phyloP scores from a whole-genome alignment of 306 rosid species.

The Quillaja saponaria region DNA sequence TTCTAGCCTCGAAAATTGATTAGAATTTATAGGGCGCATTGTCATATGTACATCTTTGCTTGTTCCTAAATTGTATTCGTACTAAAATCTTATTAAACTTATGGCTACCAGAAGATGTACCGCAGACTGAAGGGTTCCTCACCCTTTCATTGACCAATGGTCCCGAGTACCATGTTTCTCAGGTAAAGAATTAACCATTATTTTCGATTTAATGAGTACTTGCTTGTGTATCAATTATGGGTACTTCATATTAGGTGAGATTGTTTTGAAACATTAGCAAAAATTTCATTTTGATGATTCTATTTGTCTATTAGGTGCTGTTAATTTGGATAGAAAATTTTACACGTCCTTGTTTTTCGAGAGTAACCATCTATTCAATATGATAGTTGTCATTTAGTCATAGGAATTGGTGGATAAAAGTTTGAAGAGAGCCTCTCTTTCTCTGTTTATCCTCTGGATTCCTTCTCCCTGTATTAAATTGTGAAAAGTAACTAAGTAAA shows the following conservation, averaged over 20 bases:
- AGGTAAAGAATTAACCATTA: conserved; percentile 51
- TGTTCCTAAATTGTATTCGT: neutral
- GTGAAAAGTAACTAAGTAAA: too few species aligned
- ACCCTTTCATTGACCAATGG: conserved; percentile 63
- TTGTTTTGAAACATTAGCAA: conserved; percentile 3
- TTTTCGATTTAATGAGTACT: conserved; percentile 22
- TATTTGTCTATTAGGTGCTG: neutral
- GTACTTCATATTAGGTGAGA: neutral
- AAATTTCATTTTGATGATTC: neutral
- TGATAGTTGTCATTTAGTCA: too few species aligned
- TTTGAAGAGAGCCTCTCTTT: too few species aligned
- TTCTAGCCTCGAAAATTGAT: conserved; percentile 14
- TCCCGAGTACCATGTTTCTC: conserved; percentile 69
- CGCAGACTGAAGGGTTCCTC: conserved; percentile 78
- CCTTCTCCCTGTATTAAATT: too few species aligned
- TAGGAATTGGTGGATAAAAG: too few species aligned
- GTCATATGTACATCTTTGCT: neutral
- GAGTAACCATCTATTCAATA: too few species aligned
- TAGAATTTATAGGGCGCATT: conserved; percentile 7
- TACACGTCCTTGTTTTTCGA: too few species aligned
- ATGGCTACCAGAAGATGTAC: conserved; percentile 61
- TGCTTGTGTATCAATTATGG: conserved; percentile 1
- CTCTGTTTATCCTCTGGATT: too few species aligned
- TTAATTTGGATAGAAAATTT: neutral
- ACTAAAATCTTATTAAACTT: conserved; percentile 19